Evolutionary conservation across 1,284 basidiomycete genomes (phyloP).

Genomic region (Irpex lacteus): DNA sequence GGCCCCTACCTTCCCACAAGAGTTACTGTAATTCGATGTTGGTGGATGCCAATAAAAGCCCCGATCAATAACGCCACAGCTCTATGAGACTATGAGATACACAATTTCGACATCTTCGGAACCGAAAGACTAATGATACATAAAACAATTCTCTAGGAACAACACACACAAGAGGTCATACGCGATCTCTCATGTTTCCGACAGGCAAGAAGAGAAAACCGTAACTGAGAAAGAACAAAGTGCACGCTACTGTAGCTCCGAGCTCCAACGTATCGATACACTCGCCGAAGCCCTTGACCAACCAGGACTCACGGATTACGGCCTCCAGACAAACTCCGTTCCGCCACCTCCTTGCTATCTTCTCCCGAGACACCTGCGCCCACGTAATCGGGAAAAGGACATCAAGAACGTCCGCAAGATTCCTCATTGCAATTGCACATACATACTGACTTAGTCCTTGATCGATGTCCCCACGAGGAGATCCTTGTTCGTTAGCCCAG

Average conservation of each 20-base stretch:
- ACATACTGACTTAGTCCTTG: not conserved
- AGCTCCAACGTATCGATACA: not conserved
- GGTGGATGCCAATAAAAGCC: no score
- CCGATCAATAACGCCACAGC: no score
- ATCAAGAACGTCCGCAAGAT: not conserved
- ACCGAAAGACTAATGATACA: no score
- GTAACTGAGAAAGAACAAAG: not conserved
- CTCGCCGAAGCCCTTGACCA: not conserved
- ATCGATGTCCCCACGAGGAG: not conserved
- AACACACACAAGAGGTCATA: no score
- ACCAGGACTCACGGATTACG: not conserved
- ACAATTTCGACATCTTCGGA: no score
- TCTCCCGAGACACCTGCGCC: not conserved
- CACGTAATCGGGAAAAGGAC: not conserved
- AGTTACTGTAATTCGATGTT: no score
- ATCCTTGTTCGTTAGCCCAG: not conserved
- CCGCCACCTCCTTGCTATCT: not conserved
- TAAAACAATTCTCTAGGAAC: no score
- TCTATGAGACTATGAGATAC: no score
- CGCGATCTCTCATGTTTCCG: not conserved
- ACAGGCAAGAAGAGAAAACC: not conserved
- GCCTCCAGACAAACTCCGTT: not conserved
- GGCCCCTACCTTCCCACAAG: no score
- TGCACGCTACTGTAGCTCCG: not conserved
- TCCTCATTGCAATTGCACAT: not conserved